Evolutionary conservation across 2,329 filamentous ascomycete genomes (phyloP).

Genomic region (Lasiodiplodia theobromae): DNA sequence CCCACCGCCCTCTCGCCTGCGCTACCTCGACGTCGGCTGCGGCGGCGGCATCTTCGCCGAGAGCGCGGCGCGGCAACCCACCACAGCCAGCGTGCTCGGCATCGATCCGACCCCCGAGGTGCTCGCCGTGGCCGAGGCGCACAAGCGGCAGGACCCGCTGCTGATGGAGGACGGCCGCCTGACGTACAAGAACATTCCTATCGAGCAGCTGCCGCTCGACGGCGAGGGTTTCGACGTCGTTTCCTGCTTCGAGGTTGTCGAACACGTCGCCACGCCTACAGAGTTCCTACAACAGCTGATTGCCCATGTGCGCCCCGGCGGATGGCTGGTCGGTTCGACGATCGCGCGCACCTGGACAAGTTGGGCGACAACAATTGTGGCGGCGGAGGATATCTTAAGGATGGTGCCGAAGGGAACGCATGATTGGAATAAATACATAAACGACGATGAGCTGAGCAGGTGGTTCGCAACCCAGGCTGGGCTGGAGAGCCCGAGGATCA

Average conservation of each 20-base stretch:
- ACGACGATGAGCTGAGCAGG: conserved; percentile 74
- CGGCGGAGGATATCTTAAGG: conserved; percentile 85
- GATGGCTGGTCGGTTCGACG: conserved; percentile 91
- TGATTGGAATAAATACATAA: conserved; percentile 96
- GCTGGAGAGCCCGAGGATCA: conserved; percentile 59
- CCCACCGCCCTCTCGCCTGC: conserved; percentile 52
- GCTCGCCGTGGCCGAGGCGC: conserved; percentile 75
- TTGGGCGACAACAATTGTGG: conserved; percentile 89
- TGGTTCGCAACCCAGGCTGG: conserved; percentile 54
- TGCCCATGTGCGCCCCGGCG: conserved; percentile 83
- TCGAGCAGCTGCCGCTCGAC: conserved; percentile 70
- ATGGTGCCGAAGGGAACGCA: conserved; percentile 94
- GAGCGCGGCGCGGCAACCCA: conserved; percentile 73
- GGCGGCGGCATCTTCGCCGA: conserved; percentile 97
- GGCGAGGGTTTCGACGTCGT: conserved; percentile 76
- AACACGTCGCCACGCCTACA: conserved; percentile 82
- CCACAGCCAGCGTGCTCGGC: conserved; percentile 71
- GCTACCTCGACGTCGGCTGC: conserved; percentile 91
- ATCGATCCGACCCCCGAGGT: conserved; percentile 81
- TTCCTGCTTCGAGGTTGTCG: conserved; percentile 90
- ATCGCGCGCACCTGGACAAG: conserved; percentile 89
- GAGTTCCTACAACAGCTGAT: conserved; percentile 76
- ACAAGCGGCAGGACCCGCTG: conserved; percentile 76
- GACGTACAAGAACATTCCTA: conserved; percentile 75
- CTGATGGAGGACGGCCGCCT: conserved; percentile 66